phyloP scores from a whole-genome alignment of 805 yeast genomes.

The Scheffersomyces amazonensis region DNA sequence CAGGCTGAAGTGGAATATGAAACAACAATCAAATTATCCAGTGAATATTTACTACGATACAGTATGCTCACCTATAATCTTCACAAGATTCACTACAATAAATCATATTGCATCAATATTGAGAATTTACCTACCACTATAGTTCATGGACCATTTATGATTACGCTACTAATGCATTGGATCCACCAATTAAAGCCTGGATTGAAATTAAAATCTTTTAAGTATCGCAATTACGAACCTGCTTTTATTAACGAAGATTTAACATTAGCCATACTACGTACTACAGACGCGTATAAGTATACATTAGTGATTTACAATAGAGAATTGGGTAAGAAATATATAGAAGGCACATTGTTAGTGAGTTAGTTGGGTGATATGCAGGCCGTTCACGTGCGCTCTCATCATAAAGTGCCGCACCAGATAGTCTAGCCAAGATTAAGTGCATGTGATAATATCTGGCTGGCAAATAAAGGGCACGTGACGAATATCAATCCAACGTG shows the following conservation, averaged over 20 bases:
- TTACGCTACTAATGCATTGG: constrained; percentile 59
- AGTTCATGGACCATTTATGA: constrained; percentile 80
- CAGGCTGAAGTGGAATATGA: too few species aligned
- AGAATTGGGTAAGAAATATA: neutral
- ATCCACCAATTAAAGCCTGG: constrained; percentile 18
- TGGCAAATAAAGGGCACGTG: too few species aligned
- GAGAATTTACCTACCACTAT: constrained; percentile 65
- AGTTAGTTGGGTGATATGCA: too few species aligned
- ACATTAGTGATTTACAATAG: constrained; percentile 20
- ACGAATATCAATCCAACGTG: too few species aligned
- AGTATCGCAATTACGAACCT: constrained; percentile 51
- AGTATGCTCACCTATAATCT: constrained; percentile 79
- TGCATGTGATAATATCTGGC: too few species aligned
- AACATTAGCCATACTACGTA: constrained; percentile 11
- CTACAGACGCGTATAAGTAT: constrained; percentile 5
- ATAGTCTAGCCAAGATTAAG: too few species aligned
- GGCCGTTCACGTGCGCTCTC: too few species aligned
- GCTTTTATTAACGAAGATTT: constrained; percentile 39
- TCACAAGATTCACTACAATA: constrained; percentile 79
- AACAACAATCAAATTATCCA: constrained; percentile 15
- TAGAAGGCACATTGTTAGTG: constrained; percentile 3
- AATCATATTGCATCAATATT: constrained; percentile 42
- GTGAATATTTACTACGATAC: constrained; percentile 53
- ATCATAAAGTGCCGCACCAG: too few species aligned
- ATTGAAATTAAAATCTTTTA: constrained; percentile 25